Base-by-base conservation (phyloP, 352 stramenopile species). In the Phytophthora pisi region DNA sequence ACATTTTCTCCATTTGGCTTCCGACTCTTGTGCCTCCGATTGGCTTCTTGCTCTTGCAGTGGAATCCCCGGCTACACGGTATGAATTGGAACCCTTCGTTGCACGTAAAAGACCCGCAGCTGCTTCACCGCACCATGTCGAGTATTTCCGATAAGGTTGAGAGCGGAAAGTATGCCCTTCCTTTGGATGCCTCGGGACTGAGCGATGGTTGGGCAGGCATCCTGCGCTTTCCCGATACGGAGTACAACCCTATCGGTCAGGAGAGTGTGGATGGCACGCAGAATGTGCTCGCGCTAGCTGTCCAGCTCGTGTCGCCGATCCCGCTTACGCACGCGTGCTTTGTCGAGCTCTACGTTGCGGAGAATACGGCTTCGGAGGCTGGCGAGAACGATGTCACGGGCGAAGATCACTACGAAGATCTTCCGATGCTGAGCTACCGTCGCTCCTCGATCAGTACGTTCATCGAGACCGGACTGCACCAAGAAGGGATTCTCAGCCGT, bases 11-110 rank as follows among this genome's bases (percentile, higher is more conserved):
- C 9, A 81, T 94, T 49, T 96, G 85, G 82, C 70, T 94, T 18
- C 86, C 84, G 20, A 94, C 81, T 11, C 40, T 96, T 15, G 76
- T 94, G 4, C 88, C 88, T 26, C 81, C 86, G 2, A 78, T 87
- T 16, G 88, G 84, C 0, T 96, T 94, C 70, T 69, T 96, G 23
- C 47, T 94, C 8, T 70, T 96, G n/a, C 86, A 94, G 64, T 96
- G 88, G 88, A 96, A 94, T 57, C 82, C 88, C 7, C 78, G 86
- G 1, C 65, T 94, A 9, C 82, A 92, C 36, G 79, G 78, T n/a
- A 83, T 88, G 70, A 89, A 88, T 46, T 91, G 79, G 74, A 88
- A 84, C 56, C 74, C 79, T 20, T 84, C 79, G 11, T 53, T 87
- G 28, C 75, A 87, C 43, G 68, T 84, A 7, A 90, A 90, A 45